Percentiles rank a stretch among this genome's conserved stretches.
Evolutionary conservation across 768 basidiomycete genomes (phyloP).

Genomic region (Candolleomyces eurysporus): DNA sequence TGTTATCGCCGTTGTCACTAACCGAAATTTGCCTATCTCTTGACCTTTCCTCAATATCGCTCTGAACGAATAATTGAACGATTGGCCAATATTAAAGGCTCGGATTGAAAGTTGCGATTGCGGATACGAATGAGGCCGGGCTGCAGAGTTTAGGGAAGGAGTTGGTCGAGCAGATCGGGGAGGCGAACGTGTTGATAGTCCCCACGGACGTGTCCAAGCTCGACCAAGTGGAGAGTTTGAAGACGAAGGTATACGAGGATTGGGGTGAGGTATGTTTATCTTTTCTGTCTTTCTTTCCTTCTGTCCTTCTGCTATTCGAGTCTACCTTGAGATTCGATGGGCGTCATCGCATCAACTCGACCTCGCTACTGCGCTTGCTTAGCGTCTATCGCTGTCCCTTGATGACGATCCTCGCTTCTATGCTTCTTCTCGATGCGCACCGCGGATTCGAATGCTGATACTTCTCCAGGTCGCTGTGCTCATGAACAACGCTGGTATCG

Average conservation of each 20-base stretch:
- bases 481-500: constrained; percentile 85
- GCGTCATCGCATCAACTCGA: too few relatives aligned
- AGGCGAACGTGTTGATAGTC: constrained; percentile 64
- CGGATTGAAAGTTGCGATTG: constrained; percentile 76
- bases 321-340: too few relatives aligned
- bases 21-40: too few relatives aligned
- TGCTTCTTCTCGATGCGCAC: neutral
- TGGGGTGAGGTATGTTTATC: constrained; percentile 81
- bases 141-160: constrained; percentile 52
- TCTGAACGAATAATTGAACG: too few relatives aligned
- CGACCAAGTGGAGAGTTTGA: constrained; percentile 64
- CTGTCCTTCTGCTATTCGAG: neutral
- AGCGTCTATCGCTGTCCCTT: constrained; percentile 1
- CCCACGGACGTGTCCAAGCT: constrained; percentile 77
- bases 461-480: constrained; percentile 72
- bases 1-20: too few relatives aligned
- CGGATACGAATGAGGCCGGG: constrained; percentile 55
- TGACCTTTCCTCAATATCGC: neutral
- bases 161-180: constrained; percentile 52
- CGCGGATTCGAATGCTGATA: constrained; percentile 10
- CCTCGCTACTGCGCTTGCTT: neutral
- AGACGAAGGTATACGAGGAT: constrained; percentile 77
- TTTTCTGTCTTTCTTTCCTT: constrained; percentile 5
- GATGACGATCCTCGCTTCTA: neutral
- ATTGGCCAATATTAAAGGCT: constrained; percentile 42